phyloP scores from a whole-genome alignment of 1,284 basidiomycete genomes.

The Cryptococcus amylolentus region DNA sequence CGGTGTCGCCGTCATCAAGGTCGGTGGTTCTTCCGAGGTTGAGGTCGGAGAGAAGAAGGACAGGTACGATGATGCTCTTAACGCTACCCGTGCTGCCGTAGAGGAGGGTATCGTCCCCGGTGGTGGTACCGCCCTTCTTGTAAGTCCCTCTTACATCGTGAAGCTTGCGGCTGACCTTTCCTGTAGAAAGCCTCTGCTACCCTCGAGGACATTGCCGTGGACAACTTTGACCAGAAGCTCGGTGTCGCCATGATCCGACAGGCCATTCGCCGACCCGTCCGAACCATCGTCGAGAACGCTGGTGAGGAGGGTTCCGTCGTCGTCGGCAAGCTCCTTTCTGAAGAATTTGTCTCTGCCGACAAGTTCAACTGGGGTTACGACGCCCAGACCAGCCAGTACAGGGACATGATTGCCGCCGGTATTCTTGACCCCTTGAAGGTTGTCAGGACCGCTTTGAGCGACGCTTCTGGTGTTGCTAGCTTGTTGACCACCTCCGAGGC shows the following conservation, averaged over 20 bases:
- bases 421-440: slow-evolving; percentile 95
- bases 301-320: slow-evolving; percentile 93
- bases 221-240: slow-evolving; percentile 97
- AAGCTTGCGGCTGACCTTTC: slow-evolving; percentile 5
- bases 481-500: slow-evolving; percentile 91
- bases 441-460: slow-evolving; percentile 83
- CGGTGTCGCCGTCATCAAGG: slow-evolving; percentile 97
- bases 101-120: slow-evolving; percentile 98
- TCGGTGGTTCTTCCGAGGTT: slow-evolving; percentile 89
- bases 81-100: slow-evolving; percentile 94
- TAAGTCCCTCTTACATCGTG: slow-evolving; percentile 17
- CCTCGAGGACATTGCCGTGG: slow-evolving; percentile 71
- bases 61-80: slow-evolving; percentile 94
- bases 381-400: slow-evolving; percentile 83
- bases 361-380: slow-evolving; percentile 87
- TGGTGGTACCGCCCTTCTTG: slow-evolving; percentile 72
- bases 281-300: slow-evolving; percentile 90
- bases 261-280: slow-evolving; percentile 76
- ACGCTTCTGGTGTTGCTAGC: slow-evolving; percentile 78
- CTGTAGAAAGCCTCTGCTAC: slow-evolving; percentile 83
- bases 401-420: slow-evolving; percentile 89
- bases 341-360: slow-evolving; percentile 44
- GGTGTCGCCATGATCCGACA: slow-evolving; percentile 91
- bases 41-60: slow-evolving; percentile 99
- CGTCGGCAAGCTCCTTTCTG: slow-evolving; percentile 71